Evolutionary conservation across 352 stramenopile genomes (phyloP).

Genomic region (Globisporangium spiculum): DNA sequence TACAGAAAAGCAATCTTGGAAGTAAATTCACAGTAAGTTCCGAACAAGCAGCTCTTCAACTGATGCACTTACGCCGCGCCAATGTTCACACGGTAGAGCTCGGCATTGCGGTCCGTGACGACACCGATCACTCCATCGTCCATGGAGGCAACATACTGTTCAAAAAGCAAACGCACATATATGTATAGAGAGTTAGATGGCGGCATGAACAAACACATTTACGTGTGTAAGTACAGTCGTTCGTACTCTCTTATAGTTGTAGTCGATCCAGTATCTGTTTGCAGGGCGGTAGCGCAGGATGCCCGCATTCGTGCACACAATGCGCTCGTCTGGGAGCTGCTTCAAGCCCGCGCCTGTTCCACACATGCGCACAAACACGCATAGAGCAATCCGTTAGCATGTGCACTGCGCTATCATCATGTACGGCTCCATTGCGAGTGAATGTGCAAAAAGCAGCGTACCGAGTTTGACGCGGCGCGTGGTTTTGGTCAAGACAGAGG

Average conservation of each 20-base stretch:
- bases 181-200: not conserved
- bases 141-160: conserved; percentile 68
- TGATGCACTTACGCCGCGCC: conserved; percentile 75
- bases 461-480: conserved; percentile 68
- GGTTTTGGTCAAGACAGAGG: conserved; percentile 68
- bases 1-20: not conserved
- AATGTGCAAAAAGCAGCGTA: conserved; percentile 14
- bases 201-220: not conserved
- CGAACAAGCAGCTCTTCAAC: not conserved
- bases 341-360: conserved; percentile 53
- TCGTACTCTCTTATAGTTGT: conserved; percentile 79
- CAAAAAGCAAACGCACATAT: not conserved
- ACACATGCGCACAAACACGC: not conserved
- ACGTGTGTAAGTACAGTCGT: not conserved
- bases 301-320: conserved; percentile 80
- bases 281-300: conserved; percentile 82
- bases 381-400: not conserved
- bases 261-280: conserved; percentile 91
- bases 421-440: not conserved
- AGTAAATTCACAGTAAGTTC: no score
- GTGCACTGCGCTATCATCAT: not conserved
- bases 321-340: conserved; percentile 49
- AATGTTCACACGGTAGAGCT: conserved; percentile 96
- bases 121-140: conserved; percentile 94
- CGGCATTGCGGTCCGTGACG: conserved; percentile 91